These are phyloP conservation scores for Acanthamoeba triangularis DNA, from an alignment of 208 protist species.

Conservation along the genomic window DNA sequence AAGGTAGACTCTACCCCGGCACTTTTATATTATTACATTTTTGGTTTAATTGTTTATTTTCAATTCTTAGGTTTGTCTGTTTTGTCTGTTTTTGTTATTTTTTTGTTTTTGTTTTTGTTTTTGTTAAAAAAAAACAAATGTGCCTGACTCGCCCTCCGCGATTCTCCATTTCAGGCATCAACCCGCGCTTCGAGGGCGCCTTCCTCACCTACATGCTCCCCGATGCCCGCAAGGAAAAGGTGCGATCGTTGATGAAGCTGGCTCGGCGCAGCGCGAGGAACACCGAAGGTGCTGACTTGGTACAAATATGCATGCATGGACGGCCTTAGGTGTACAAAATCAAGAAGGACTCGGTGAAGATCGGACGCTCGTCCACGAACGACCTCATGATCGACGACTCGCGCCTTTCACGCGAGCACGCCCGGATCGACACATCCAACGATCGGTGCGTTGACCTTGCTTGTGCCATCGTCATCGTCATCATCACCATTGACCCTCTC, in stretches of 20 bases:
- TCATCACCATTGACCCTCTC: not conserved
- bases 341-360: slow-evolving; percentile 32
- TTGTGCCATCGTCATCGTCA: too few relatives aligned
- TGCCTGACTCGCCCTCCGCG: not conserved
- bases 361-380: slow-evolving; percentile 40
- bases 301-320: not conserved
- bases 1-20: not conserved
- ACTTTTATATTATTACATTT: not conserved
- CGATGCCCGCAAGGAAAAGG: slow-evolving; percentile 17
- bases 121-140: not conserved
- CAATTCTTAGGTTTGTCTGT: not conserved
- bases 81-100: not conserved
- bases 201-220: slow-evolving; percentile 34
- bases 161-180: not conserved
- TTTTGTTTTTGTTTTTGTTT: not conserved
- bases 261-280: too few relatives aligned
- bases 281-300: too few relatives aligned
- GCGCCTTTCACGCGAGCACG: slow-evolving; percentile 25
- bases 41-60: too few relatives aligned
- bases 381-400: slow-evolving; percentile 25
- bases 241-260: not conserved
- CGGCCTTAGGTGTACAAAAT: slow-evolving; percentile 43
- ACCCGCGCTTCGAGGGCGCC: not conserved
- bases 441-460: not conserved
- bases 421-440: slow-evolving; percentile 26